Conservation (phyloP, 31 red algal species). For the Odonthalia washingtoniensis region DNA sequence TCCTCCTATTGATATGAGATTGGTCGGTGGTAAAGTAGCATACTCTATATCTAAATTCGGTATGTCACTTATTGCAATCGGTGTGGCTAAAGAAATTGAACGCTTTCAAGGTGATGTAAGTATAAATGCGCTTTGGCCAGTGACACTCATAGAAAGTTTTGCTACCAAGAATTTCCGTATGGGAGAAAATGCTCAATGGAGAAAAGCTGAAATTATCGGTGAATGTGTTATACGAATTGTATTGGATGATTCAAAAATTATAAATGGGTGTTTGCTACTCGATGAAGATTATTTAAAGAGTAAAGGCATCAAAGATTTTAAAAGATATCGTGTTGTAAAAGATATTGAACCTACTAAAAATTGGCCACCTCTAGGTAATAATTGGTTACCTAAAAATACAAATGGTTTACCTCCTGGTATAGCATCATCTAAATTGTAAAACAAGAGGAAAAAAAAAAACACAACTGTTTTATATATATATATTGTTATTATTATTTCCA, state of each 20-base stretch:
- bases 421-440: neutral
- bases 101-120: conserved; percentile 78
- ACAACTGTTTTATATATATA: no score
- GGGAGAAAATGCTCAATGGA: conserved; percentile 84
- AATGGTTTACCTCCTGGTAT: conserved; percentile 60
- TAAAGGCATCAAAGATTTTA: conserved; percentile 80
- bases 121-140: conserved; percentile 96
- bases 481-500: no score
- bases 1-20: conserved; percentile 88
- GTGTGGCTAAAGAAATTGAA: conserved; percentile 79
- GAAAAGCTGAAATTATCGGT: conserved; percentile 86
- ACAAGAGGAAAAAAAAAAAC: no score
- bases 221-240: conserved; percentile 85
- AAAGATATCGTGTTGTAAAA: conserved; percentile 82
- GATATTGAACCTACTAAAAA: conserved; percentile 83
- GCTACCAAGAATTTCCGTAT: conserved; percentile 98
- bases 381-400: conserved; percentile 24
- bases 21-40: conserved; percentile 85
- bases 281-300: conserved; percentile 94
- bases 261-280: conserved; percentile 86
- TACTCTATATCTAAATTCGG: conserved; percentile 98
- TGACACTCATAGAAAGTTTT: conserved; percentile 94
- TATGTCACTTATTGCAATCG: conserved; percentile 98
- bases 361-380: conserved; percentile 72
- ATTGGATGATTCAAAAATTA: conserved; percentile 58